Evolutionary conservation across 106 monocot genomes (phyloP), one percentile per base, ranked within the genome.

Genomic region (Chionographis japonica): DNA sequence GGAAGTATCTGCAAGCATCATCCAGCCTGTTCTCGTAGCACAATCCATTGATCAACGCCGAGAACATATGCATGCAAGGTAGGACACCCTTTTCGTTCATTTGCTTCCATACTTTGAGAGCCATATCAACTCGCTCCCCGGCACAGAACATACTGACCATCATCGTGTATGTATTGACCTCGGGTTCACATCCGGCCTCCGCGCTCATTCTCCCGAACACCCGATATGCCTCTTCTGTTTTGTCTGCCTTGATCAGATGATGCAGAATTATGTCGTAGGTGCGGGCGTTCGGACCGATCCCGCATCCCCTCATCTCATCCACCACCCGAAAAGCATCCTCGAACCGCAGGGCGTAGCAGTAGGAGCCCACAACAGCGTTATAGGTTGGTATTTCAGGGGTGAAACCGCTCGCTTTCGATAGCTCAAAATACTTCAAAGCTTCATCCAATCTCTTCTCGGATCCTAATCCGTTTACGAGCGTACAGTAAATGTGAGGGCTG

Each of bases 41-140:
- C 69, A 95, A 56, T 39, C 85, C 91, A 54, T 70, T 83, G 37
- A 95, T 91, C 62, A 95, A 41, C 38, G 90, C 65, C 13, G 88
- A 88, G 56, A 91, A 95, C 90, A 95, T 88, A 67, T 95, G 90
- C 88, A 95, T 77, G 52, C 88, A 88, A 17, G 94, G 94, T 6
- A 83, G 66, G 6, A 95, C 54, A 53, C 94, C 91, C 42, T 77
- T 95, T 49, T 67, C 81, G 9, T 19, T 84, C 94, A 95, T 95
- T 56, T 83, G 74, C 19, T 79, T 74, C 94, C 94, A 95, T 36
- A 95, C 78, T 67, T 74, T 72, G 59, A 88, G 54, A 0, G 94
- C 94, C 74, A 85, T 77, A 63, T 90, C 88, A n/a, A 91, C 74
- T 77, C 81, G 87, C 35, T 76, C 69, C 15, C 73, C 76, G 18